Evolutionary conservation across 2,329 filamentous ascomycete species (phyloP).

Genomic region (Capronia coronata): DNA sequence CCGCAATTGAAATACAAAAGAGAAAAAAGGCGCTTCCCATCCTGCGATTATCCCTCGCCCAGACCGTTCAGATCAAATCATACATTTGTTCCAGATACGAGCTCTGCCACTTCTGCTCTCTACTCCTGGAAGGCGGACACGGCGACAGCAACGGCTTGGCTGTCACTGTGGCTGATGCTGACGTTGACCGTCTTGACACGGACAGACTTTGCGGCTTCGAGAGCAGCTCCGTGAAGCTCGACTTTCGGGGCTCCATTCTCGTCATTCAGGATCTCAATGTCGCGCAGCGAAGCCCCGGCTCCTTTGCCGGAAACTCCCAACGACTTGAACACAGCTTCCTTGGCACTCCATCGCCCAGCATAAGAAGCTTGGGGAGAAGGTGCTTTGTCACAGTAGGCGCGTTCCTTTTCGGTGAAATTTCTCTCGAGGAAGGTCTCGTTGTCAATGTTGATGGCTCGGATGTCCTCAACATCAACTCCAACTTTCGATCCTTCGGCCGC

Average conservation of each 20-base stretch:
- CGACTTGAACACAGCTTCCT: conserved; percentile 98
- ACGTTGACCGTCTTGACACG: conserved; percentile 84
- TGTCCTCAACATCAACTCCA: conserved; percentile 88
- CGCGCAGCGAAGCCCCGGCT: conserved; percentile 80
- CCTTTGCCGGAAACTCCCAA: conserved; percentile 81
- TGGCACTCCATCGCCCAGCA: conserved; percentile 91
- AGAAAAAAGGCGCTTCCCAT: conserved; percentile 7
- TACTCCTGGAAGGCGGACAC: conserved; percentile 49
- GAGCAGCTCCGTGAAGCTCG: conserved; percentile 79
- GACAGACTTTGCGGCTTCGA: conserved; percentile 72
- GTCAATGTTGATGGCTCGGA: conserved; percentile 79
- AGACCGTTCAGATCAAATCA: neutral
- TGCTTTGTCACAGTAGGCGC: conserved; percentile 76
- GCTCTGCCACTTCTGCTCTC: too few species aligned
- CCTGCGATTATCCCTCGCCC: neutral
- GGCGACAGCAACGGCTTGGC: conserved; percentile 89
- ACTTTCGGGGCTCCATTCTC: conserved; percentile 78
- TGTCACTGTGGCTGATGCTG: conserved; percentile 93
- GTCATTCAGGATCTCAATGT: conserved; percentile 85
- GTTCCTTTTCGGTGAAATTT: conserved; percentile 84
- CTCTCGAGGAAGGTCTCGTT: conserved; percentile 92
- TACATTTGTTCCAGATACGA: too few species aligned
- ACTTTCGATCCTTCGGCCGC: conserved; percentile 64
- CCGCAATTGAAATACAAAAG: neutral
- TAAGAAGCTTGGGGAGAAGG: conserved; percentile 81